Percentiles rank a stretch among this genome's conserved stretches.
phyloP scores from a whole-genome alignment of 208 protist species.

The Leishmania lainsoni region DNA sequence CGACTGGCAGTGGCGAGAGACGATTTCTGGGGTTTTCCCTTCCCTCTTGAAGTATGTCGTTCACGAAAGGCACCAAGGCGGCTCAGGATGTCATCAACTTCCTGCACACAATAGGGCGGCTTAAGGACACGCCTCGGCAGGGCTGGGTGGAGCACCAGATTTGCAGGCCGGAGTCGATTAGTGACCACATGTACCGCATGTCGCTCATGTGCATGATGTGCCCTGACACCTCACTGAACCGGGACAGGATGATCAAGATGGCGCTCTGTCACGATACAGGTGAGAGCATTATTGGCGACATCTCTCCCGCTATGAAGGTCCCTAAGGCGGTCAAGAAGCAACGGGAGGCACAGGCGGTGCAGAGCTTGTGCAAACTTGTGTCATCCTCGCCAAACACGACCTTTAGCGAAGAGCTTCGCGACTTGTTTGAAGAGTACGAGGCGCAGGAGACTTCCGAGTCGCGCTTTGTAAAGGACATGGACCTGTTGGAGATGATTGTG shows the following conservation, averaged over 20 bases:
- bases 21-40: neutral
- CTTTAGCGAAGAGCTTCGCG: conserved; percentile 62
- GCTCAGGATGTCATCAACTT: conserved; percentile 59
- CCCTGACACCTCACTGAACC: conserved; percentile 70
- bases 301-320: conserved; percentile 84
- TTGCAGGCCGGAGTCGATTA: conserved; percentile 76
- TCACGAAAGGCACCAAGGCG: conserved; percentile 21
- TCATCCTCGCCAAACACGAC: conserved; percentile 30
- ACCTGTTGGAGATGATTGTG: conserved; percentile 92
- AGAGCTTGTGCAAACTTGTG: conserved; percentile 46
- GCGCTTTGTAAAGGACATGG: conserved; percentile 92
- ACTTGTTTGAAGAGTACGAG: conserved; percentile 90
- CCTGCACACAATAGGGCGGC: conserved; percentile 72
- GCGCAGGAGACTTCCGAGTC: conserved; percentile 78
- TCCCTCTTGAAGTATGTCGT: conserved; percentile 19
- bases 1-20: neutral
- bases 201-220: conserved; percentile 93
- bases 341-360: conserved; percentile 68
- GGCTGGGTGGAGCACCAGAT: conserved; percentile 90
- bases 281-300: conserved; percentile 91
- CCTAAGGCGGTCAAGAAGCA: conserved; percentile 80
- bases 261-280: conserved; percentile 88
- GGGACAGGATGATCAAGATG: conserved; percentile 84
- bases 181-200: conserved; percentile 94
- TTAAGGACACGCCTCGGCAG: conserved; percentile 87